Conservation (phyloP, 371 early-diverging fungal species). For the Zopfochytrium polystomum region DNA sequence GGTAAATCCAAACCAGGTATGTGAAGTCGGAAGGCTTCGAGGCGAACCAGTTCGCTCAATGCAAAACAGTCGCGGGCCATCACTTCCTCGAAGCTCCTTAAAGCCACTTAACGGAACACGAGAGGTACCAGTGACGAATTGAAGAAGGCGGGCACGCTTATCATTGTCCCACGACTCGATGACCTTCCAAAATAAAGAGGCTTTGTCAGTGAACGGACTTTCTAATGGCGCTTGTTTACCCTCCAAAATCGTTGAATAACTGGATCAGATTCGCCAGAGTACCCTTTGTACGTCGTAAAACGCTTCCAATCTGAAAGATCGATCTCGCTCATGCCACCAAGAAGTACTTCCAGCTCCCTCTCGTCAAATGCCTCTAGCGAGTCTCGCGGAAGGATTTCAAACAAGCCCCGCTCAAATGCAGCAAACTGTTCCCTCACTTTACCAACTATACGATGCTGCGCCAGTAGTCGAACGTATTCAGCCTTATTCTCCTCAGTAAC, state of each 20-base stretch:
- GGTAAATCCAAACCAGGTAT: too few species aligned
- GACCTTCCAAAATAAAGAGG: too few species aligned
- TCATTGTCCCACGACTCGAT: too few species aligned
- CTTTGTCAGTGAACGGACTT: too few species aligned
- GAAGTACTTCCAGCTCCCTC: conserved; percentile 95
- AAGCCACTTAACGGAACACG: conserved; percentile 98
- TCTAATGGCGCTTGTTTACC: conserved; percentile 48
- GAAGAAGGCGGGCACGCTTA: conserved; percentile 88
- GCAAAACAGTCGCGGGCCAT: conserved; percentile 93
- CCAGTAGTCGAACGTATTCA: conserved; percentile 86
- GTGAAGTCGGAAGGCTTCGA: conserved; percentile 82
- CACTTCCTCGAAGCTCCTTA: conserved; percentile 94
- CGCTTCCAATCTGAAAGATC: conserved; percentile 99
- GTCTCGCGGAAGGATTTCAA: conserved; percentile 93
- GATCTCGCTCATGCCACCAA: conserved; percentile 97
- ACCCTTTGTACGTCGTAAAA: conserved; percentile 95
- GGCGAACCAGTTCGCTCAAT: conserved; percentile 92
- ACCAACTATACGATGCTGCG: conserved; percentile 78
- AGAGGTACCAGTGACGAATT: too few species aligned
- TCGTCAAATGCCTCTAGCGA: too few species aligned
- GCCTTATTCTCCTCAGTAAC: conserved; percentile 96
- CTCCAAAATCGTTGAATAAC: conserved; percentile 98
- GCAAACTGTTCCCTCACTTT: conserved; percentile 95
- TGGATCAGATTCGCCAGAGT: conserved; percentile 91
- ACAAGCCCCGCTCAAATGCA: conserved; percentile 92